Evolutionary conservation across 192 early-diverging fungal genomes (phyloP).

Genomic region (Coemansia sp.): DNA sequence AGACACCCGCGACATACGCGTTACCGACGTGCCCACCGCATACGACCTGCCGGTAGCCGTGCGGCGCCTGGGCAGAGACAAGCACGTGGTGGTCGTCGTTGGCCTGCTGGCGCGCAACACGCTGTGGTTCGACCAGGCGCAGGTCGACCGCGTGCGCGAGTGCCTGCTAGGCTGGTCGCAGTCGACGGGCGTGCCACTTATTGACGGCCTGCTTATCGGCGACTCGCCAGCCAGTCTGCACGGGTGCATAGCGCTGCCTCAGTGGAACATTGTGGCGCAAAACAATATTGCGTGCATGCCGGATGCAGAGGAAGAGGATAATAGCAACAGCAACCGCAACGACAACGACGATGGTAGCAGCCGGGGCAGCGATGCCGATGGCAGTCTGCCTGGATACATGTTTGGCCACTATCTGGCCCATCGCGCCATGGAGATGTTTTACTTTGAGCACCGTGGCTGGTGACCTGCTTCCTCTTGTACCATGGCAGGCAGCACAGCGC

Average conservation of each 20-base stretch:
- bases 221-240: conserved; percentile 7
- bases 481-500: no score
- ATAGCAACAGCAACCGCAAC: background rate
- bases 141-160: conserved; percentile 25
- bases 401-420: conserved; percentile 47
- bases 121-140: conserved; percentile 36
- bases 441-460: conserved; percentile 51
- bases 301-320: background rate
- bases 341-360: conserved; percentile 1
- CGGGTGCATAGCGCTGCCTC: conserved; percentile 4
- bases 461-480: no score
- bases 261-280: conserved; percentile 20
- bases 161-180: conserved; percentile 39
- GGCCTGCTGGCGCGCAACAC: conserved; percentile 29
- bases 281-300: conserved; percentile 3
- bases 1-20: conserved; percentile 38
- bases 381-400: no score
- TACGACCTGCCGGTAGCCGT: conserved; percentile 39
- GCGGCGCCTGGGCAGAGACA: conserved; percentile 33
- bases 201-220: conserved; percentile 32
- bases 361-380: conserved; percentile 2
- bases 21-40: conserved; percentile 37
- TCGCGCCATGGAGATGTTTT: conserved; percentile 50
- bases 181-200: conserved; percentile 22
- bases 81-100: conserved; percentile 37